Percentiles rank a stretch among this genome's conserved stretches.
These are phyloP conservation scores for Naganishia cerealis DNA, from an alignment of 1,284 basidiomycete genomes.

Conservation along the genomic window DNA sequence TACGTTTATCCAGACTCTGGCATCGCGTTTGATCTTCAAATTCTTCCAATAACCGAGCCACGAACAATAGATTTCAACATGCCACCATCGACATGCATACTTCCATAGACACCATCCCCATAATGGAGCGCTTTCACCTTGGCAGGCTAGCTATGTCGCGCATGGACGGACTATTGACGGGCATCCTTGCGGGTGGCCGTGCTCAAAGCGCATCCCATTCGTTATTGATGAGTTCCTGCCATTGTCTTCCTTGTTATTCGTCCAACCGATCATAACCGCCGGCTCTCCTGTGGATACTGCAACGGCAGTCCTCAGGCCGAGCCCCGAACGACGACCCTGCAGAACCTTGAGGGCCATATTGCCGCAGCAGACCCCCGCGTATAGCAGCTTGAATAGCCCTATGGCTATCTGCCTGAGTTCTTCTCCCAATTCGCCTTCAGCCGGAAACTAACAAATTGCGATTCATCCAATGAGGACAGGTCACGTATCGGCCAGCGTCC, in stretches of 20 bases:
- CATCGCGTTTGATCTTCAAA: neutral
- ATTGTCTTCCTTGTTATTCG: neutral
- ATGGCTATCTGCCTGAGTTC: too few species aligned
- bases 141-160: neutral
- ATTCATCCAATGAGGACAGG: too few species aligned
- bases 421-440: too few species aligned
- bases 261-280: neutral
- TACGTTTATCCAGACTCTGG: neutral
- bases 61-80: too few species aligned
- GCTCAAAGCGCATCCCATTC: neutral
- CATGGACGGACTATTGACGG: neutral
- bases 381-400: too few species aligned
- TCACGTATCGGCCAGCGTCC: neutral
- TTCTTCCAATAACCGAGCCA: neutral
- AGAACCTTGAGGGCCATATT: too few species aligned
- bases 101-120: neutral
- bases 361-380: too few species aligned
- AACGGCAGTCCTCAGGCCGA: neutral
- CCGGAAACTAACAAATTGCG: too few species aligned
- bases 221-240: neutral
- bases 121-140: neutral
- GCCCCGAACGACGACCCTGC: too few species aligned
- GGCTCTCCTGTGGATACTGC: neutral
- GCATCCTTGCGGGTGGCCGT: neutral
- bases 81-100: too few species aligned